These are phyloP conservation scores for Zygosaccharomyces sapae DNA, from an alignment of 1,139 yeast species.

Conservation along the genomic window DNA sequence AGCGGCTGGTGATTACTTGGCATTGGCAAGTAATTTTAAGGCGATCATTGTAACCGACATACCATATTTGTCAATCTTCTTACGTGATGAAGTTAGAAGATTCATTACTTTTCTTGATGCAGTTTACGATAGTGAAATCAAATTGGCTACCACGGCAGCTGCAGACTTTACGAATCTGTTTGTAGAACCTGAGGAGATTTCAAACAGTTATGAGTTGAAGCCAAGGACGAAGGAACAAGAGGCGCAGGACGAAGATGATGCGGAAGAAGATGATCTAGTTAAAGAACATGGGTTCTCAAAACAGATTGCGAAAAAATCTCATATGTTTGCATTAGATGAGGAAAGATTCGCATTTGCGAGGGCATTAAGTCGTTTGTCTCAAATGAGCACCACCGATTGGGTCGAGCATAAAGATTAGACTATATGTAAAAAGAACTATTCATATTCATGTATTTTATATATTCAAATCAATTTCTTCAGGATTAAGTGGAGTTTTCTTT, in stretches of 20 bases:
- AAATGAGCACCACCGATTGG: slow-evolving; percentile 95
- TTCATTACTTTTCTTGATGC: slow-evolving; percentile 94
- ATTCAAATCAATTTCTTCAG: slow-evolving; percentile 67
- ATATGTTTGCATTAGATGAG: slow-evolving; percentile 84
- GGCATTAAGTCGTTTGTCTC: slow-evolving; percentile 83
- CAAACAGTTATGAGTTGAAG: slow-evolving; percentile 51
- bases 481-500: slow-evolving; percentile 39
- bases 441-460: slow-evolving; percentile 21
- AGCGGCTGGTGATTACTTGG: slow-evolving; percentile 94
- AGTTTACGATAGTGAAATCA: slow-evolving; percentile 83
- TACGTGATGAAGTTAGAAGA: slow-evolving; percentile 79
- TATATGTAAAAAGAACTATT: slow-evolving; percentile 3
- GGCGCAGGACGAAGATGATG: slow-evolving; percentile 17
- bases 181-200: slow-evolving; percentile 72
- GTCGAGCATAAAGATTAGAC: slow-evolving; percentile 37
- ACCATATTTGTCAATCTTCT: slow-evolving; percentile 73
- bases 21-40: slow-evolving; percentile 71
- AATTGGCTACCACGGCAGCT: slow-evolving; percentile 84
- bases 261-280: slow-evolving; percentile 57
- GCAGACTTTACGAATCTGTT: slow-evolving; percentile 80
- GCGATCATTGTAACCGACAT: slow-evolving; percentile 86
- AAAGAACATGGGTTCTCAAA: slow-evolving; percentile 70
- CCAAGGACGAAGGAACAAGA: slow-evolving; percentile 17
- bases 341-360: slow-evolving; percentile 96
- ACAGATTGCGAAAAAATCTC: slow-evolving; percentile 68